Conservation (phyloP, 768 basidiomycete species). For the Lentinula edodes region DNA sequence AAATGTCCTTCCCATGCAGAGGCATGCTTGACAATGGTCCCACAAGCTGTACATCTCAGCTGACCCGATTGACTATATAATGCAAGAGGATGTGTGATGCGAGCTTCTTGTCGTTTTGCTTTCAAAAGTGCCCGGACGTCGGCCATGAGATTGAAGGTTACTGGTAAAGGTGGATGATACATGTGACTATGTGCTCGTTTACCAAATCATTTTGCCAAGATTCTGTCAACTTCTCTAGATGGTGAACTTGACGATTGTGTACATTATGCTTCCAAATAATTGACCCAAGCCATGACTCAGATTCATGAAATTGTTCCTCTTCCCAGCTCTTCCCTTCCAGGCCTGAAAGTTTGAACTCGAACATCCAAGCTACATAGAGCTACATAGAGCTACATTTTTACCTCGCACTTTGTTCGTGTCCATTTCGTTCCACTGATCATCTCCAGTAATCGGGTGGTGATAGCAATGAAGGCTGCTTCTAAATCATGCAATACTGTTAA, state of each 20-base stretch:
- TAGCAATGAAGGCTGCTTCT: no score
- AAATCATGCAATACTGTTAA: no score
- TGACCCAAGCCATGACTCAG: no score
- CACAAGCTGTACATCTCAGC: constrained; percentile 65
- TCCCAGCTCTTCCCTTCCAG: no score
- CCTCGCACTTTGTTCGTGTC: not conserved
- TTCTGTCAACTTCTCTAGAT: no score
- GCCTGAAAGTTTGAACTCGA: no score
- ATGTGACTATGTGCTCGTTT: not conserved
- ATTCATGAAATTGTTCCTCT: no score
- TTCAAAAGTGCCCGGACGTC: constrained; percentile 78
- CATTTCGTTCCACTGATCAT: not conserved
- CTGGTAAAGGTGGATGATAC: not conserved
- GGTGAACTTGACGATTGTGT: no score
- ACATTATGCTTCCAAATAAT: no score
- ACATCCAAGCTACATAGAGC: no score
- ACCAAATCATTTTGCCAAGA: no score
- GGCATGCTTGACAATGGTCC: constrained; percentile 60
- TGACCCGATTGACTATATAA: constrained; percentile 62
- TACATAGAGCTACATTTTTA: no score
- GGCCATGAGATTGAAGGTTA: constrained; percentile 40
- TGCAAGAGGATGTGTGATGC: constrained; percentile 69
- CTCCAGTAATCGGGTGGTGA: not conserved
- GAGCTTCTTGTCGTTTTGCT: constrained; percentile 75
- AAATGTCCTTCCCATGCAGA: constrained; percentile 87